These are phyloP conservation scores for Lentithecium fluviatile DNA, from an alignment of 495 filamentous ascomycete genomes.

Conservation along the genomic window DNA sequence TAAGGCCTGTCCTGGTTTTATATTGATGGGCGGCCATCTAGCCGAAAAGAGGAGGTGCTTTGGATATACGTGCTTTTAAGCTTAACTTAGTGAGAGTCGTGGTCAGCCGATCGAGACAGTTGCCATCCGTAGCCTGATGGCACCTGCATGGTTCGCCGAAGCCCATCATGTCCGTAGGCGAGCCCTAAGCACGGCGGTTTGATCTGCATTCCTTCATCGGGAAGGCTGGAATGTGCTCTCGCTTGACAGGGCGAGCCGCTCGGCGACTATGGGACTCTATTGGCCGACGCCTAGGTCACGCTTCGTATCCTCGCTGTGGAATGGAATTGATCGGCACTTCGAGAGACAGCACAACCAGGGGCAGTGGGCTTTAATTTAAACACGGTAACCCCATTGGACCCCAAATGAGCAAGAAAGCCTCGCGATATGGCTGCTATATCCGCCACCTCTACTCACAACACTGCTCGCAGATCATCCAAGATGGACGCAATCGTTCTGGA, in stretches of 20 bases:
- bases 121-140: background rate
- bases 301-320: constrained; percentile 1
- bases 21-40: constrained; percentile 21
- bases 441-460: no score
- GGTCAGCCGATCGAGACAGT: constrained; percentile 20
- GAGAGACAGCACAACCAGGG: constrained; percentile 2
- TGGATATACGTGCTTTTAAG: constrained; percentile 25
- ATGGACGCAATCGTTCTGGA: no score
- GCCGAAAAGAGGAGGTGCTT: constrained; percentile 26
- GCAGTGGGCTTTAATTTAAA: constrained; percentile 16
- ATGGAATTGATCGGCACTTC: constrained; percentile 12
- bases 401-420: background rate
- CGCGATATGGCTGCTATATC: background rate
- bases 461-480: no score
- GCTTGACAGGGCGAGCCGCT: constrained; percentile 6
- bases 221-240: constrained; percentile 20
- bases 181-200: background rate
- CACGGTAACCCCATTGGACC: background rate
- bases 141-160: background rate
- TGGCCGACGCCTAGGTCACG: background rate
- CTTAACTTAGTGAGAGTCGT: constrained; percentile 23
- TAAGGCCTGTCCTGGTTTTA: constrained; percentile 6
- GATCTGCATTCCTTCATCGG: constrained; percentile 17
- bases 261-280: constrained; percentile 3
- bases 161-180: background rate